A percentile compares a stretch with the other conserved stretches of the same genome.
phyloP scores from a whole-genome alignment of 306 rosid genomes.

The Ormosia semicastrata region DNA sequence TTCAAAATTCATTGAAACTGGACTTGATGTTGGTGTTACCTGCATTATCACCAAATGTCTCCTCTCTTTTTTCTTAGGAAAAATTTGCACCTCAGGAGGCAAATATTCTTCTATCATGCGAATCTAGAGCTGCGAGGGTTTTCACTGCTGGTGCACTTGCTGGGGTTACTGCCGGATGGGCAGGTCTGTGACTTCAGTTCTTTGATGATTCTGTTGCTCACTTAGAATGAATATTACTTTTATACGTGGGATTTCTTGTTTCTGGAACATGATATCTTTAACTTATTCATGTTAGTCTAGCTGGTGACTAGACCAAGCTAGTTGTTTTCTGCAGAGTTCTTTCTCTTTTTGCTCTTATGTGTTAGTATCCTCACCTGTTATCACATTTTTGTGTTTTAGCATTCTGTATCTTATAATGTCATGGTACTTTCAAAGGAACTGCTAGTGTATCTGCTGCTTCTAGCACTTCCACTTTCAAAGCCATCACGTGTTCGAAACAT shows the following conservation, averaged over 20 bases:
- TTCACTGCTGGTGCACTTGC: constrained; percentile 30
- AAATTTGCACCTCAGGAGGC: constrained; percentile 49
- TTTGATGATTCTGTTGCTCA: not conserved
- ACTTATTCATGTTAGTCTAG: not conserved
- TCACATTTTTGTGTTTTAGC: not conserved
- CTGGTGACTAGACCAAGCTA: not conserved
- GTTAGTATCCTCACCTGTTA: not conserved
- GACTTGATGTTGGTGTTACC: not conserved
- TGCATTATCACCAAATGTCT: constrained; percentile 10
- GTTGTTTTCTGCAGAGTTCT: not conserved
- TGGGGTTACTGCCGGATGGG: constrained; percentile 43
- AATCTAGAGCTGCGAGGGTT: constrained; percentile 33
- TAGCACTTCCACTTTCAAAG: not conserved
- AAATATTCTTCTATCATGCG: constrained; percentile 37
- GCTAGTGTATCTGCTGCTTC: not conserved
- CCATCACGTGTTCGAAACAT: not conserved
- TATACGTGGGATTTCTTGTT: not conserved
- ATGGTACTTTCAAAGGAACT: not conserved
- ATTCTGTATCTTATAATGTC: not conserved
- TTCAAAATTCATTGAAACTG: constrained; percentile 6
- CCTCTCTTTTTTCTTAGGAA: constrained; percentile 11
- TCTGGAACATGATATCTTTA: not conserved
- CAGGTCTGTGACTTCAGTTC: constrained; percentile 43
- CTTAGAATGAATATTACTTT: not conserved
- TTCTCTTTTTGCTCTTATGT: not conserved